Evolutionary conservation across 2,329 filamentous ascomycete genomes (phyloP).

Genomic region (Pseudocercospora fuligena): DNA sequence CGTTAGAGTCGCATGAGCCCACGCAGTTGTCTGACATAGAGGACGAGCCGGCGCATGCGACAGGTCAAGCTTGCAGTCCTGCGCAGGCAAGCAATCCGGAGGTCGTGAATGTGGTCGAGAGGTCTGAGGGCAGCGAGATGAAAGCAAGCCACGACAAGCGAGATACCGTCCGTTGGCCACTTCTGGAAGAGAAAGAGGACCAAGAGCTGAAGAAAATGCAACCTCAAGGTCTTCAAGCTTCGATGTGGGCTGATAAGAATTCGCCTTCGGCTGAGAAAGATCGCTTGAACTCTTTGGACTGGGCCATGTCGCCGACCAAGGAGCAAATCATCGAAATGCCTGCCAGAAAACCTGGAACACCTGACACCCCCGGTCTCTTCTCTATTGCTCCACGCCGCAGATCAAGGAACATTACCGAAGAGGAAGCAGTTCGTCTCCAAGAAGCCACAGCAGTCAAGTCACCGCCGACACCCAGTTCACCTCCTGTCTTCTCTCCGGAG

Average conservation of each 20-base stretch:
- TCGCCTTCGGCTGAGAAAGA: not conserved
- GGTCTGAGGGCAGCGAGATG: not conserved
- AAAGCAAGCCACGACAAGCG: not conserved
- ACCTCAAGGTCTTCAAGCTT: not conserved
- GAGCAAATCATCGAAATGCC: not conserved
- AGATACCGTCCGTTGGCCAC: not conserved
- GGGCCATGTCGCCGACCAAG: not conserved
- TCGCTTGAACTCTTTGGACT: not conserved
- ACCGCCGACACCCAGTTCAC: not conserved
- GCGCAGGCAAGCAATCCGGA: not conserved
- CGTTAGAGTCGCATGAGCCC: not conserved
- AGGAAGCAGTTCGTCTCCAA: not conserved
- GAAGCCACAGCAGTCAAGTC: not conserved
- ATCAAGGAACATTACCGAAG: not conserved
- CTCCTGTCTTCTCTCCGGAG: not conserved
- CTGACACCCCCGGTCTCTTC: not conserved
- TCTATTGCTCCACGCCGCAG: not conserved
- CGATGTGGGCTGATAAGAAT: not conserved
- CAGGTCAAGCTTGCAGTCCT: not conserved
- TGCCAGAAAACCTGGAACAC: not conserved
- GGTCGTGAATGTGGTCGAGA: not conserved
- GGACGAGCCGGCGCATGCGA: not conserved
- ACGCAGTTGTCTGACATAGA: not conserved
- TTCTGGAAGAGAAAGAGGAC: not conserved
- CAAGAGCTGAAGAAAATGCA: not conserved